Percentiles rank a stretch among this genome's conserved stretches.
Conservation (phyloP, 805 yeast species). For the Kluyveromyces dobzhanskii region DNA sequence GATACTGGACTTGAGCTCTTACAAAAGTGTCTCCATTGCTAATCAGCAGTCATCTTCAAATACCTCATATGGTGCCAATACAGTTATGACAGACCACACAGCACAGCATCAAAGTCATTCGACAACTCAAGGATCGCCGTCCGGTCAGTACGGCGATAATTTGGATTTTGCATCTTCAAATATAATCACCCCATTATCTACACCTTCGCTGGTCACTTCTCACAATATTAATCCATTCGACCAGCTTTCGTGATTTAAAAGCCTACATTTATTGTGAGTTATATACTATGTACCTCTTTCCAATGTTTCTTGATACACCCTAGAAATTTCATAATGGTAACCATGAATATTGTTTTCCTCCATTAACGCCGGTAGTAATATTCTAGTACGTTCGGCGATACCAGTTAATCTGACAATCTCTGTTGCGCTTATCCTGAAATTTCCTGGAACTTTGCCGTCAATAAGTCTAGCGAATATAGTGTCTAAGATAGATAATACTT, state of each 20-base stretch:
- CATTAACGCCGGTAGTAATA: slow-evolving; percentile 31
- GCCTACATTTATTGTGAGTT: background rate
- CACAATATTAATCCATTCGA: slow-evolving; percentile 11
- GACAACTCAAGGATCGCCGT: background rate
- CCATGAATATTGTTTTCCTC: slow-evolving; percentile 32
- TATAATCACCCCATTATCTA: slow-evolving; percentile 9
- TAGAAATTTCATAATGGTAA: slow-evolving; percentile 37
- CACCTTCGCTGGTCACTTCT: slow-evolving; percentile 9
- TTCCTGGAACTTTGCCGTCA: slow-evolving; percentile 30
- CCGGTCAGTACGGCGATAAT: background rate
- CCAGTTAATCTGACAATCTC: slow-evolving; percentile 45
- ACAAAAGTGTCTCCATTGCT: slow-evolving; percentile 26
- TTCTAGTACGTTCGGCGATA: slow-evolving; percentile 45
- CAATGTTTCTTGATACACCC: slow-evolving; percentile 36
- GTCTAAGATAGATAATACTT: slow-evolving; percentile 34
- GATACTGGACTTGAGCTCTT: slow-evolving; percentile 62
- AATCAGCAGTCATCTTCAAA: slow-evolving; percentile 5
- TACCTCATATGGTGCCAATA: too few relatives aligned
- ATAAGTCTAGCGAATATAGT: slow-evolving; percentile 32
- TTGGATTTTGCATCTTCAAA: slow-evolving; percentile 3
- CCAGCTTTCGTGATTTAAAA: slow-evolving; percentile 5
- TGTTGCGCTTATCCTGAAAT: slow-evolving; percentile 35
- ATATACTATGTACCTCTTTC: slow-evolving; percentile 27
- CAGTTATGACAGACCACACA: too few relatives aligned
- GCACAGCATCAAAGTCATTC: slow-evolving; percentile 1